Evolutionary conservation across 108 stramenopile genomes (phyloP).

Genomic region (Skeletonema costatum): DNA sequence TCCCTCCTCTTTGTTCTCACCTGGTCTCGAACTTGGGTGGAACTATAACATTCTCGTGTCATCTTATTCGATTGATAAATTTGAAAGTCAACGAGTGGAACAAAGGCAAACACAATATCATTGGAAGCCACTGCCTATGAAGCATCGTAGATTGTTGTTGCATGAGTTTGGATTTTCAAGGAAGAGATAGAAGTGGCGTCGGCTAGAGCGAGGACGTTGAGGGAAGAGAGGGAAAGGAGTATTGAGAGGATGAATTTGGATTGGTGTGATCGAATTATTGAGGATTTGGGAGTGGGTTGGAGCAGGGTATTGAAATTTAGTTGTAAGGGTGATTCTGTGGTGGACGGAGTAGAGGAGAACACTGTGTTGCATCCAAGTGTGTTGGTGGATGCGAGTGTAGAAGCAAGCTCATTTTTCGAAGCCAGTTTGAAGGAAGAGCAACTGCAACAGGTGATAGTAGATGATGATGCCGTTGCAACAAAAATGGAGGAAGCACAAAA

Average conservation of each 20-base stretch:
- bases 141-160: not conserved
- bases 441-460: too few relatives aligned
- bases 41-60: not conserved
- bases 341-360: not conserved
- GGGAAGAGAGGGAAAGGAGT: not conserved
- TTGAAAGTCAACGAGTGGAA: not conserved
- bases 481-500: too few relatives aligned
- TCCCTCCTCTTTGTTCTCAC: not conserved
- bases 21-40: not conserved
- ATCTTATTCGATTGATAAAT: not conserved
- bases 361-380: not conserved
- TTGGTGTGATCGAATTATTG: not conserved
- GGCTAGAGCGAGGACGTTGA: not conserved
- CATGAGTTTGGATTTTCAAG: not conserved
- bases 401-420: not conserved
- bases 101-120: not conserved
- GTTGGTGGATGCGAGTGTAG: not conserved
- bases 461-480: too few relatives aligned
- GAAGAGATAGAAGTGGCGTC: not conserved
- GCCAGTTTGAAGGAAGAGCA: too few relatives aligned
- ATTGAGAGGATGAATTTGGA: not conserved
- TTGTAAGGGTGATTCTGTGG: not conserved
- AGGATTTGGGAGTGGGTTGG: not conserved
- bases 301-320: not conserved
- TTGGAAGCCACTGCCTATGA: not conserved